Base-by-base conservation (phyloP, 2,329 filamentous ascomycete species). In the Chrysosporium queenslandicum region DNA sequence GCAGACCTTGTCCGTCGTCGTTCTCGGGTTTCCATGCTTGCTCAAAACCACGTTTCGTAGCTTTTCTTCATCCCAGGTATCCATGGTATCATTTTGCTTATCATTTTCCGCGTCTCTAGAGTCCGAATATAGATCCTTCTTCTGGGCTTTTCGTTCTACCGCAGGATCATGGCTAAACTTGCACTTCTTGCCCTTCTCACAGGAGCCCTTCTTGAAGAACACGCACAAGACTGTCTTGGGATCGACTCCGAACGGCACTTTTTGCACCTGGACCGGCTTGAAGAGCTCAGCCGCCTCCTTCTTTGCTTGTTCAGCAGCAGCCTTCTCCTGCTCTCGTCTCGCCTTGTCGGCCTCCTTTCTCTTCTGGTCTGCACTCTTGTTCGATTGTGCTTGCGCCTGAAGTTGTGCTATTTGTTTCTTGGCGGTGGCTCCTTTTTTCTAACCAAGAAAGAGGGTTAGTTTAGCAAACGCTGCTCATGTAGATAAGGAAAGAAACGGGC, bases 21-120 rank as follows among this genome's bases (percentile, higher is more conserved):
- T 95, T 67, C 85, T 83, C 55, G 94, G 92, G 71, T 98, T 98
- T 49, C 92, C 92, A 71, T 98, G 94, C 75, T 98, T 98, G 63
- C 86, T 94, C 67, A 94, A 62, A 21, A 98, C 88, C 32, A 98
- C 92, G 52, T 84, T 85, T 61, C 86, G 81, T 63, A 98, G 73
- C 72, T 97, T 95, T 68, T 94, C 91, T 69, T 98, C 94, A 66
- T 97, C 91, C 92, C 92, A 98, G 64, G 95, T 86, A 30, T 87
- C 89, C 69, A 94, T 96, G 2, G 87, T 92, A 71, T 98, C 92
- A 75, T 92, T 90, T 76, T 92, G 94, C 47, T 71, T 71, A 52
- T 80, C 79, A 58, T 80, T 80, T 30, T 81, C 81, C 52, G 80
- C 78, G 52, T 82, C 81, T 64, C 91, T 78, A 36, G 77, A 83